Conservation (phyloP, 2,329 filamentous ascomycete species). For the Bipolaris bicolor region DNA sequence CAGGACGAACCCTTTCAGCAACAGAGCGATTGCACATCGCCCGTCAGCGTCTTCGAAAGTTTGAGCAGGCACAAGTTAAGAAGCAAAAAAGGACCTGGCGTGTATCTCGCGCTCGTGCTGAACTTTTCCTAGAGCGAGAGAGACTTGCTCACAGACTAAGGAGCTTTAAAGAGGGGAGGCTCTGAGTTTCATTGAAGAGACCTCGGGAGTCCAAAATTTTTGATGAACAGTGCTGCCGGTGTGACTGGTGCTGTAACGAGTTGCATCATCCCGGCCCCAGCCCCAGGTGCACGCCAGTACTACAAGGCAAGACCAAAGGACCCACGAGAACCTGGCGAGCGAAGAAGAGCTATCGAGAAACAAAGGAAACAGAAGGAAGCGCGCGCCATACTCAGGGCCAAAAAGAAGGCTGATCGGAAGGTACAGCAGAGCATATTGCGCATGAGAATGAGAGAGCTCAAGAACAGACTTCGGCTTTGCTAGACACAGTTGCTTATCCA, state of each 20-base stretch:
- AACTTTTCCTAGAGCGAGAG: conserved; percentile 1
- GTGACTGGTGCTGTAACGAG: conserved; percentile 5
- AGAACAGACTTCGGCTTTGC: conserved; percentile 2
- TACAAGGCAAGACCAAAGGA: background rate
- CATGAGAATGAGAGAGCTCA: background rate
- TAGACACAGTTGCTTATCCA: background rate
- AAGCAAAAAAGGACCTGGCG: background rate
- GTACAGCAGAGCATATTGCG: background rate
- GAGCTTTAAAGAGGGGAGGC: background rate
- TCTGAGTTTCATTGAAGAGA: background rate
- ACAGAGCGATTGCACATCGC: conserved; percentile 14
- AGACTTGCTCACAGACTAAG: conserved; percentile 5
- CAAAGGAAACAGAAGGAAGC: conserved; percentile 3
- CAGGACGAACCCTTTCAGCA: conserved; percentile 3
- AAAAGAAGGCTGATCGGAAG: background rate
- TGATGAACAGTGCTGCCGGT: conserved; percentile 10
- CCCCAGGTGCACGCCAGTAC: background rate
- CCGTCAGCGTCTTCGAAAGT: conserved; percentile 11
- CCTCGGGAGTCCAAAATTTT: background rate
- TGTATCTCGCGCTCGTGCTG: background rate
- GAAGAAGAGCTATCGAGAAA: conserved; percentile 1
- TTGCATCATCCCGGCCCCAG: conserved; percentile 1
- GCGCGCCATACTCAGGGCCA: background rate
- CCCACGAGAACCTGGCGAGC: conserved; percentile 1
- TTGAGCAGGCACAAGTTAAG: conserved; percentile 9